Percentiles rank a stretch among this genome's conserved stretches.
Conservation (phyloP, 495 filamentous ascomycete species). For the Penicillium mononematosum region DNA sequence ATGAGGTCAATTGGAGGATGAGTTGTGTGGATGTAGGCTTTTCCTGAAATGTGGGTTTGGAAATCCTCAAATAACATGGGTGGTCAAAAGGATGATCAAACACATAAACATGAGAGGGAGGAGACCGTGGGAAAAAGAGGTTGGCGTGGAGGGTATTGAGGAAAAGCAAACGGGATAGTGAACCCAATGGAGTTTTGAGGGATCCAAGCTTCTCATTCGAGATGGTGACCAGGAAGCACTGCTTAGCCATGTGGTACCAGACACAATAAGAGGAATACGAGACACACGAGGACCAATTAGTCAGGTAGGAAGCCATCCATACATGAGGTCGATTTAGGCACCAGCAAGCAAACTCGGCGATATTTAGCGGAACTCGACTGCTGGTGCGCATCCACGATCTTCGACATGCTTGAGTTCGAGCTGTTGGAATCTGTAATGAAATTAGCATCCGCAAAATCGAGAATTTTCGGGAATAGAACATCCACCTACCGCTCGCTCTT, state of each 20-base stretch:
- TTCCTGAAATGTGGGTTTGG: constrained; percentile 14
- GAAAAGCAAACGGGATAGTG: not conserved
- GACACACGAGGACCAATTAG: not conserved
- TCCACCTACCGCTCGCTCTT: constrained; percentile 87
- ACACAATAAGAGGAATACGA: not conserved
- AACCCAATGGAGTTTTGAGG: not conserved
- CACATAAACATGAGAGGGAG: not conserved
- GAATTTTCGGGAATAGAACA: not conserved
- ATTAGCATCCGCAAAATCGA: constrained; percentile 9
- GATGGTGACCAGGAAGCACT: constrained; percentile 13
- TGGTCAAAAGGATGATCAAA: constrained; percentile 10
- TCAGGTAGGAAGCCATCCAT: not conserved
- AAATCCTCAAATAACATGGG: not conserved
- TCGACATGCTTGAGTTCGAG: constrained; percentile 85
- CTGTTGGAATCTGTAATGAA: constrained; percentile 72
- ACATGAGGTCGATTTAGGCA: constrained; percentile 3
- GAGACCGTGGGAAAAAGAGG: not conserved
- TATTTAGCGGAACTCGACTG: constrained; percentile 87
- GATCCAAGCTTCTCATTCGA: not conserved
- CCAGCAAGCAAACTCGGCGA: constrained; percentile 21
- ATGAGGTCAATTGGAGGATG: constrained; percentile 29
- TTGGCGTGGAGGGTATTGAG: constrained; percentile 2
- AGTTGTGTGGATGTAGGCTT: constrained; percentile 6
- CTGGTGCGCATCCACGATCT: constrained; percentile 79
- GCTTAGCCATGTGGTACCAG: constrained; percentile 4